Conservation (phyloP, 805 yeast species). For the Diddensiella santjacobensis region DNA sequence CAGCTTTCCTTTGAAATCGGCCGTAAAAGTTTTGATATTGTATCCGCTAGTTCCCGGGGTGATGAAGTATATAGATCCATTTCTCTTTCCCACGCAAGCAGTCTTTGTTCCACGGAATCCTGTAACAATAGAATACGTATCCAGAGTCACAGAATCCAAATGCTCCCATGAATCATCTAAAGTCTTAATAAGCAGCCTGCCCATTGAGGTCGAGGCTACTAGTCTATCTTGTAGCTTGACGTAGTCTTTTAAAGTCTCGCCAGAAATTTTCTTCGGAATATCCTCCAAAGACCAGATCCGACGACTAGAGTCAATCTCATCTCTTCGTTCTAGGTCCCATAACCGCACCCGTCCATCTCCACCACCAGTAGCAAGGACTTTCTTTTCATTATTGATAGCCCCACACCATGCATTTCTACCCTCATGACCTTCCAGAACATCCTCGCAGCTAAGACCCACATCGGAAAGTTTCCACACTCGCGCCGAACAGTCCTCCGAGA, state of each 20-base stretch:
- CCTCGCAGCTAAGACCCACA: conserved; percentile 39
- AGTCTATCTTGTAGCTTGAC: conserved; percentile 45
- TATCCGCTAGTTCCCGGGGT: conserved; percentile 22
- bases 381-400: conserved; percentile 54
- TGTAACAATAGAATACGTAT: conserved; percentile 19
- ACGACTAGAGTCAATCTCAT: neutral
- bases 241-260: conserved; percentile 62
- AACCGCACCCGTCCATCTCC: conserved; percentile 82
- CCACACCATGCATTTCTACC: conserved; percentile 82
- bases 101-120: conserved; percentile 42
- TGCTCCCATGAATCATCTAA: conserved; percentile 11
- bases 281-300: neutral
- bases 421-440: conserved; percentile 63
- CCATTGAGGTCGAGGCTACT: conserved; percentile 56
- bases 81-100: conserved; percentile 40
- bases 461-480: conserved; percentile 63
- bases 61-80: conserved; percentile 22
- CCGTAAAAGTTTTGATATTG: conserved; percentile 18
- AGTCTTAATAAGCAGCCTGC: conserved; percentile 43
- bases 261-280: conserved; percentile 28
- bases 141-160: conserved; percentile 13
- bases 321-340: conserved; percentile 40
- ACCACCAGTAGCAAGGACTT: conserved; percentile 78
- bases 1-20: conserved; percentile 36
- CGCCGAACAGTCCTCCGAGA: conserved; percentile 84